Evolutionary conservation across 1,284 basidiomycete genomes (phyloP).

Genomic region (Rhodotorula sp.): DNA sequence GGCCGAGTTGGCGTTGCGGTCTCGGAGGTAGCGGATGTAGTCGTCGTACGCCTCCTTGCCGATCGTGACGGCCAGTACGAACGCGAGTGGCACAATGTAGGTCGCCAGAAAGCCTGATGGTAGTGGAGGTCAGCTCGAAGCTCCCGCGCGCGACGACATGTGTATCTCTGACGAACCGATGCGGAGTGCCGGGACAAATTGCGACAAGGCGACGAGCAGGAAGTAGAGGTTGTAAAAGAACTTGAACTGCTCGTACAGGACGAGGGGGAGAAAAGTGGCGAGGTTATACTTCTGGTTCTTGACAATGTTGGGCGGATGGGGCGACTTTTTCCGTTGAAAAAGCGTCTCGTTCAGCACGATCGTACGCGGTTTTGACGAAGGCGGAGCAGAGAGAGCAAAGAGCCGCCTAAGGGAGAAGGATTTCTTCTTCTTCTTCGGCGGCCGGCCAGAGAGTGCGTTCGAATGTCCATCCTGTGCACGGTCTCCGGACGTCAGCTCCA

Average conservation of each 20-base stretch:
- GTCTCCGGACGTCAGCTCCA: neutral
- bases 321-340: slow-evolving; percentile 12
- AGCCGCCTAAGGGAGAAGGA: neutral
- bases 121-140: slow-evolving; percentile 4
- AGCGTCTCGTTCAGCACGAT: slow-evolving; percentile 24
- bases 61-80: slow-evolving; percentile 92
- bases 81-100: slow-evolving; percentile 92
- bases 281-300: slow-evolving; percentile 98
- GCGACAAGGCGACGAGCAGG: slow-evolving; percentile 89
- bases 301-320: slow-evolving; percentile 70
- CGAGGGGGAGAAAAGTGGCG: slow-evolving; percentile 89
- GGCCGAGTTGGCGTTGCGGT: slow-evolving; percentile 90
- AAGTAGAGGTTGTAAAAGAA: slow-evolving; percentile 99
- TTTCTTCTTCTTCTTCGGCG: neutral
- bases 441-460: too few relatives aligned
- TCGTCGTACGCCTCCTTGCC: slow-evolving; percentile 99
- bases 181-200: slow-evolving; percentile 93
- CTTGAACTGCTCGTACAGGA: slow-evolving; percentile 99
- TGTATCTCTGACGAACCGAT: slow-evolving; percentile 85
- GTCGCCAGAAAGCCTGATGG: slow-evolving; percentile 86
- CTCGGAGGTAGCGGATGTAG: slow-evolving; percentile 85
- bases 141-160: too few relatives aligned
- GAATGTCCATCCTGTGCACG: neutral
- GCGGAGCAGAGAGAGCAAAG: slow-evolving; percentile 8
- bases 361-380: slow-evolving; percentile 20